phyloP scores from a whole-genome alignment of 139 green algal species.

The Chlamydomonas sp. region DNA sequence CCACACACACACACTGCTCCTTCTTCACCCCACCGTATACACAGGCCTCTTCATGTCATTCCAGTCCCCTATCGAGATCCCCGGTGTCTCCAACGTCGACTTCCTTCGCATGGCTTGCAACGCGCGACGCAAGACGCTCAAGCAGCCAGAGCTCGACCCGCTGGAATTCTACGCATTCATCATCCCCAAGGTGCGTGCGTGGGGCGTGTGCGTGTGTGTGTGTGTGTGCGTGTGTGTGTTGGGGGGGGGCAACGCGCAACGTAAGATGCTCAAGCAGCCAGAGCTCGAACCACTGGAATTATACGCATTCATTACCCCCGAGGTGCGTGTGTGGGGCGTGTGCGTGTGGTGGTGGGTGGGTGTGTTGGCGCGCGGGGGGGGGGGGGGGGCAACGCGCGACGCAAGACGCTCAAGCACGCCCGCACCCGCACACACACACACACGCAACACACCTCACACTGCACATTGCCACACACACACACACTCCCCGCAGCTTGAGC shows the following conservation, averaged over 20 bases:
- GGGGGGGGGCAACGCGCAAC: conserved; percentile 81
- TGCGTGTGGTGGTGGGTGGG: no score
- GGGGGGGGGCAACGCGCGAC: conserved; percentile 82
- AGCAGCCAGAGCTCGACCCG: conserved; percentile 87
- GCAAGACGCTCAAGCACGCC: conserved; percentile 68
- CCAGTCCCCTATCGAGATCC: conserved; percentile 92
- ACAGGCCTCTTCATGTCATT: conserved; percentile 92
- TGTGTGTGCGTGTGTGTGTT: no score
- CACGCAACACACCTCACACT: background rate
- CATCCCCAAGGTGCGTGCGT: conserved; percentile 76
- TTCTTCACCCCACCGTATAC: conserved; percentile 17
- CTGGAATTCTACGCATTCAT: conserved; percentile 97
- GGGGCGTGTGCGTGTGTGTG: no score
- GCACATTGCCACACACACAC: background rate
- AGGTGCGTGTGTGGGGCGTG: no score
- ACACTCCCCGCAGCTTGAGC: background rate
- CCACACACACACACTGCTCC: no score
- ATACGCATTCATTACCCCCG: conserved; percentile 89
- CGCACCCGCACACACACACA: no score
- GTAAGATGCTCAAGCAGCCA: conserved; percentile 60
- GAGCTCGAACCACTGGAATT: conserved; percentile 99
- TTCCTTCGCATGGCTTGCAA: conserved; percentile 95
- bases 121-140: conserved; percentile 64
- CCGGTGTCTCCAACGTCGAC: conserved; percentile 94
- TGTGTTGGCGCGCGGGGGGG: no score